Percentiles rank a stretch among this genome's conserved stretches.
phyloP scores from a whole-genome alignment of 306 rosid genomes.

The Macrotyloma uniflorum region DNA sequence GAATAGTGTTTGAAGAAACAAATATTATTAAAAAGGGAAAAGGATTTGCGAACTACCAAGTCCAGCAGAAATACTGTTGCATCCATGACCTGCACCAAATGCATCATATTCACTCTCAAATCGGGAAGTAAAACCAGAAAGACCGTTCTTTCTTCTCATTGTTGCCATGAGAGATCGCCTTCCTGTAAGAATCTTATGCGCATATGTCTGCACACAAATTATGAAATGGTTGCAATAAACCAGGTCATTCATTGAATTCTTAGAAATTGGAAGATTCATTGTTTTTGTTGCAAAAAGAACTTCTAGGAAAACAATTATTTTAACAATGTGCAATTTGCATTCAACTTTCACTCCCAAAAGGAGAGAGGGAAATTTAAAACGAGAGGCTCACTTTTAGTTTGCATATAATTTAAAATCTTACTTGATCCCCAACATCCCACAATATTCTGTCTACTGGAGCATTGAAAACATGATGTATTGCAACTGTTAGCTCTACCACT shows the following conservation, averaged over 20 bases:
- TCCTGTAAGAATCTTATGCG: constrained; percentile 91
- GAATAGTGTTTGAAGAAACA: not conserved
- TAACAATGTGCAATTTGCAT: not conserved
- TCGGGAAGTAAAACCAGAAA: constrained; percentile 73
- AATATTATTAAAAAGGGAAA: constrained; percentile 2
- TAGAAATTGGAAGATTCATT: constrained; percentile 7
- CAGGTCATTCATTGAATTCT: constrained; percentile 10
- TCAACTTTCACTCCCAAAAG: constrained; percentile 5
- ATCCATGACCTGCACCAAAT: constrained; percentile 94
- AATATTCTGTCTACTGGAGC: constrained; percentile 87
- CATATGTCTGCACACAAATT: constrained; percentile 68
- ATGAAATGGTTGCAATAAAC: constrained; percentile 8
- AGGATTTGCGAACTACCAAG: constrained; percentile 67
- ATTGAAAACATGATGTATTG: constrained; percentile 88
- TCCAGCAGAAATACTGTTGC: constrained; percentile 95
- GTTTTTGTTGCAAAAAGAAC: constrained; percentile 31
- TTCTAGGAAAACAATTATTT: not conserved
- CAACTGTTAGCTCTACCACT: constrained; percentile 82
- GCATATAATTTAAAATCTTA: constrained; percentile 45
- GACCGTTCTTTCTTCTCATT: constrained; percentile 65
- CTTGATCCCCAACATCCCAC: constrained; percentile 95
- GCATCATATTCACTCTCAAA: constrained; percentile 89
- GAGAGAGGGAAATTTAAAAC: not conserved
- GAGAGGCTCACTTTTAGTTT: not conserved
- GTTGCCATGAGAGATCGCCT: constrained; percentile 75